Conservation (phyloP, 2,329 filamentous ascomycete genomes). For the Colletotrichum paranaense region DNA sequence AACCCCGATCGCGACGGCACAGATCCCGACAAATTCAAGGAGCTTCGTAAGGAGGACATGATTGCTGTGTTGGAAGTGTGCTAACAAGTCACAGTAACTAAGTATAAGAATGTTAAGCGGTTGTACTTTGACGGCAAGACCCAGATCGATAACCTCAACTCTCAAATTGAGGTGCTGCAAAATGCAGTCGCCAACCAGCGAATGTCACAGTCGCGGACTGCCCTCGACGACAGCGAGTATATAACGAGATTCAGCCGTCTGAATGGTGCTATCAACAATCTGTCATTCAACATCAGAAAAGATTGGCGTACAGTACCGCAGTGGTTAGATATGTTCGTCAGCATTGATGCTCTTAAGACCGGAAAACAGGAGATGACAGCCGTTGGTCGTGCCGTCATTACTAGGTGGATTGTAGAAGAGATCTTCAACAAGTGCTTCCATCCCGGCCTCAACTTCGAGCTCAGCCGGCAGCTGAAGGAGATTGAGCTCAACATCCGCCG, state of each 20-base stretch:
- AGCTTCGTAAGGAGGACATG: conserved; percentile 58
- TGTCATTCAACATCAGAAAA: conserved; percentile 96
- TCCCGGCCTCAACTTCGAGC: conserved; percentile 79
- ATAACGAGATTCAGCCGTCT: conserved; percentile 87
- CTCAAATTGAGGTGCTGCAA: conserved; percentile 92
- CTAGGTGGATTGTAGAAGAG: conserved; percentile 89
- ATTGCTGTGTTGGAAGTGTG: conserved; percentile 40
- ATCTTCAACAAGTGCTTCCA: conserved; percentile 95
- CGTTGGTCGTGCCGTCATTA: conserved; percentile 88
- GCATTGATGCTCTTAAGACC: conserved; percentile 83
- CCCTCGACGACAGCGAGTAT: conserved; percentile 96
- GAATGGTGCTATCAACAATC: conserved; percentile 92
- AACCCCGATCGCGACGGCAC: conserved; percentile 52
- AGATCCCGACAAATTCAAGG: conserved; percentile 68
- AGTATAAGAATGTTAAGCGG: conserved; percentile 98
- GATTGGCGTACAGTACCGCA: conserved; percentile 86
- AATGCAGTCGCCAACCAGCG: conserved; percentile 98
- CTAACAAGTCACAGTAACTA: conserved; percentile 72
- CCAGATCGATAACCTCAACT: conserved; percentile 88
- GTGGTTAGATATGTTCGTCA: conserved; percentile 85
- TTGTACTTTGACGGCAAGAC: conserved; percentile 96
- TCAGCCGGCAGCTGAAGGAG: conserved; percentile 83
- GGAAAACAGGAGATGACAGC: conserved; percentile 99
- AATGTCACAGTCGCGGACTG: conserved; percentile 92
- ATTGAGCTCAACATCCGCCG: conserved; percentile 90